Percentiles rank a stretch among this genome's conserved stretches.
phyloP scores from a whole-genome alignment of 768 basidiomycete species.

The Russula griseocarnosa region DNA sequence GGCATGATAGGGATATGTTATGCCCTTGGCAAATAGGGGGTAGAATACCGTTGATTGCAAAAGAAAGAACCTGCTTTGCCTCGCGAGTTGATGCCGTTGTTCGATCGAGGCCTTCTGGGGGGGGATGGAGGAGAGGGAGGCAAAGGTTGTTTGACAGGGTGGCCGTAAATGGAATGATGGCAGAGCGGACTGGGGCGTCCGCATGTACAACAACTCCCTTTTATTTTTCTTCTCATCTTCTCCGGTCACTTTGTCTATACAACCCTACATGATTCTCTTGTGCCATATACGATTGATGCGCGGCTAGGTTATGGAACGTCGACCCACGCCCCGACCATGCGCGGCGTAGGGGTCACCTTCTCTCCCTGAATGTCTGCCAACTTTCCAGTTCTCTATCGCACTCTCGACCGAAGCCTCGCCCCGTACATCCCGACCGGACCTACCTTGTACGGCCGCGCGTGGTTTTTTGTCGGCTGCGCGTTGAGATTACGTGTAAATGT shows the following conservation, averaged over 20 bases:
- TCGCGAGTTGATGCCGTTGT: conserved; percentile 2
- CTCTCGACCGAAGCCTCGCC: conserved; percentile 9
- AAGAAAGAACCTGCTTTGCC: conserved; percentile 6
- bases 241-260: neutral
- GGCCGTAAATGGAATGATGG: neutral
- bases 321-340: conserved; percentile 12
- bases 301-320: neutral
- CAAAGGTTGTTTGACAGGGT: conserved; percentile 7
- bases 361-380: neutral
- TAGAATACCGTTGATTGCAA: neutral
- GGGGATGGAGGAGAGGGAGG: neutral
- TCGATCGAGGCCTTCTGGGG: neutral
- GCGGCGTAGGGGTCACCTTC: neutral
- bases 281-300: conserved; percentile 11
- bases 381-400: conserved; percentile 14
- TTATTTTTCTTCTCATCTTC: neutral
- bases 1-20: neutral
- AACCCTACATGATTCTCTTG: neutral
- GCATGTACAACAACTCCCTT: no score
- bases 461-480: conserved; percentile 9
- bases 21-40: conserved; percentile 4
- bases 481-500: conserved; percentile 22
- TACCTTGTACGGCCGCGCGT: neutral
- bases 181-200: neutral
- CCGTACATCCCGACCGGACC: conserved; percentile 6